phyloP scores from a whole-genome alignment of 129 eudicot species.

The Cynara cardunculus region DNA sequence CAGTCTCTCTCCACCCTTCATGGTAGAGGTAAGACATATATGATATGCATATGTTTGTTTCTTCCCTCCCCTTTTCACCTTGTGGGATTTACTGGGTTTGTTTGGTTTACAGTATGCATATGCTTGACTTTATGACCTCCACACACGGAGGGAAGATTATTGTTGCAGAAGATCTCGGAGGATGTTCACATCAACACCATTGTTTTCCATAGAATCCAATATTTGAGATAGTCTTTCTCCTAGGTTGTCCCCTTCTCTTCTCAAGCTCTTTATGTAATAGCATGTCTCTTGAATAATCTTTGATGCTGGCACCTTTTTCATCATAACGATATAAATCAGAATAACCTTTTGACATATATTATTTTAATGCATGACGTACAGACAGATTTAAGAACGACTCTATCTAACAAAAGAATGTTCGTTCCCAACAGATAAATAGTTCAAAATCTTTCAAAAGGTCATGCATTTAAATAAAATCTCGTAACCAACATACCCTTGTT shows the following conservation, averaged over 20 bases:
- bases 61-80: not conserved
- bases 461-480: not conserved
- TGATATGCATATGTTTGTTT: too few species aligned
- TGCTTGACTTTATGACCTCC: not conserved
- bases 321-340: not conserved
- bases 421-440: not conserved
- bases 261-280: constrained; percentile 54
- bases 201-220: constrained; percentile 23
- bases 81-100: too few species aligned
- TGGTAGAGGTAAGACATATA: too few species aligned
- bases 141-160: not conserved
- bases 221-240: constrained; percentile 38
- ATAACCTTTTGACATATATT: not conserved
- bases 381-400: not conserved
- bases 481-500: constrained; percentile 4
- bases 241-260: constrained; percentile 40
- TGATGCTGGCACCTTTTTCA: constrained; percentile 30
- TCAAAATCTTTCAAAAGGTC: not conserved
- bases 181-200: constrained; percentile 30
- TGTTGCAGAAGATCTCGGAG: not conserved
- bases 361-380: not conserved
- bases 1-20: not conserved
- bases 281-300: constrained; percentile 48
- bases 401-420: not conserved
- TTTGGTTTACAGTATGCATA: not conserved